Conservation (phyloP, 495 filamentous ascomycete species). For the Podospora australis region DNA sequence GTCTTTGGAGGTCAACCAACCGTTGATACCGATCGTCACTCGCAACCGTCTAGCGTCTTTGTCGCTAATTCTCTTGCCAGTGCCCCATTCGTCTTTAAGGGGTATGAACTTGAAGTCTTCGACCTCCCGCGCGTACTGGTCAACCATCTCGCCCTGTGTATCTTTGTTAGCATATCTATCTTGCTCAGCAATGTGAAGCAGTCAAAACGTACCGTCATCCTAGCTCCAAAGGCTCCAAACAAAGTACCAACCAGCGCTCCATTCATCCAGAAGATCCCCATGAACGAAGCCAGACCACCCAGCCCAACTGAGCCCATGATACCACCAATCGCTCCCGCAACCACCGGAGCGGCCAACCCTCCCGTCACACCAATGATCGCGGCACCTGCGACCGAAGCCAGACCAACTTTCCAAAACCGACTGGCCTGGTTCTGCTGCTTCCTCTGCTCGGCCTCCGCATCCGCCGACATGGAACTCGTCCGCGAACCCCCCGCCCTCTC, state of each 20-base stretch:
- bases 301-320: constrained; percentile 80
- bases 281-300: constrained; percentile 73
- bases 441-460: constrained; percentile 60
- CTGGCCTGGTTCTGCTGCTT: constrained; percentile 54
- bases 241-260: constrained; percentile 75
- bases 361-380: constrained; percentile 83
- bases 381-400: constrained; percentile 82
- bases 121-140: constrained; percentile 77
- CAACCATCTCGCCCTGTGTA: constrained; percentile 59
- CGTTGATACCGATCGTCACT: constrained; percentile 77
- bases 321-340: constrained; percentile 83
- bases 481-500: constrained; percentile 12
- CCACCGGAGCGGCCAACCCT: constrained; percentile 76
- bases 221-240: constrained; percentile 82
- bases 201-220: constrained; percentile 58
- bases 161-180: constrained; percentile 2
- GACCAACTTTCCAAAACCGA: constrained; percentile 78
- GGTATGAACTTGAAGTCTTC: constrained; percentile 85
- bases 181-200: not conserved
- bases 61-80: constrained; percentile 26
- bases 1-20: constrained; percentile 65
- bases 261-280: constrained; percentile 77
- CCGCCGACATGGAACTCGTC: constrained; percentile 53
- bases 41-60: constrained; percentile 50
- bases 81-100: constrained; percentile 44